These are phyloP conservation scores for Trametes polyzona DNA, from an alignment of 1,284 basidiomycete genomes.

Conservation along the genomic window DNA sequence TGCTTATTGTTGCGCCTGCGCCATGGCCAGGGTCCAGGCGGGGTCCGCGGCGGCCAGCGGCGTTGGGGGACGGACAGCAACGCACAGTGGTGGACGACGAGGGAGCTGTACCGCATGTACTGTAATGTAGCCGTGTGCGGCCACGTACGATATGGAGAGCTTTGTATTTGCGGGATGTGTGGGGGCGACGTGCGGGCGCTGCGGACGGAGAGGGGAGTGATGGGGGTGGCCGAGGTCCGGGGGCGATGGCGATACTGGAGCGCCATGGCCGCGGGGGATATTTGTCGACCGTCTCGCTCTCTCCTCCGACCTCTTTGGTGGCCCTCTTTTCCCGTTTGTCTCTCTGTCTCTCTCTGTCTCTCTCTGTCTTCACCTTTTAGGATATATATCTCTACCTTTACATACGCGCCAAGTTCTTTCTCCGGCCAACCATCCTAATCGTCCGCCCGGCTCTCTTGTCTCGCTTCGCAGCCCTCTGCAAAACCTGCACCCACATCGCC, in stretches of 20 bases:
- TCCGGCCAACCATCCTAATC: slow-evolving; percentile 35
- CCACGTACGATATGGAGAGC: neutral
- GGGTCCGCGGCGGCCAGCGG: neutral
- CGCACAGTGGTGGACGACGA: neutral
- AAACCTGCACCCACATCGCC: slow-evolving; percentile 23
- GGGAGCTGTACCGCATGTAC: neutral
- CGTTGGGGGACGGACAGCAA: no score
- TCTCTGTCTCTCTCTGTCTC: slow-evolving; percentile 35
- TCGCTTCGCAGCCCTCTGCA: slow-evolving; percentile 25
- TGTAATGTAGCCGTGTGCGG: neutral
- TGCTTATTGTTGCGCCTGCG: neutral
- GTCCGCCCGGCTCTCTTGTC: slow-evolving; percentile 32
- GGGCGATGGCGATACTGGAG: slow-evolving; percentile 27
- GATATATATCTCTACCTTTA: slow-evolving; percentile 43
- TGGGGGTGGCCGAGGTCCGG: slow-evolving; percentile 28
- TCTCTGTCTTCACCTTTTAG: slow-evolving; percentile 40
- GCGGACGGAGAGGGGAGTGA: slow-evolving; percentile 9
- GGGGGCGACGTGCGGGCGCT: neutral
- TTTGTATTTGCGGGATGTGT: neutral
- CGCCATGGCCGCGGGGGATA: slow-evolving; percentile 16
- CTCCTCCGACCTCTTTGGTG: slow-evolving; percentile 34
- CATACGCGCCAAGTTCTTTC: slow-evolving; percentile 35
- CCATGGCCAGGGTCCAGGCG: neutral
- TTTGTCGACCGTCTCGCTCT: slow-evolving; percentile 32
- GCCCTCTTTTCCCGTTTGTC: slow-evolving; percentile 38